Evolutionary conservation across 164 flowering plant genomes (phyloP), one percentile per base, ranked within the genome.

Genomic region (Macadamia tetraphylla): DNA sequence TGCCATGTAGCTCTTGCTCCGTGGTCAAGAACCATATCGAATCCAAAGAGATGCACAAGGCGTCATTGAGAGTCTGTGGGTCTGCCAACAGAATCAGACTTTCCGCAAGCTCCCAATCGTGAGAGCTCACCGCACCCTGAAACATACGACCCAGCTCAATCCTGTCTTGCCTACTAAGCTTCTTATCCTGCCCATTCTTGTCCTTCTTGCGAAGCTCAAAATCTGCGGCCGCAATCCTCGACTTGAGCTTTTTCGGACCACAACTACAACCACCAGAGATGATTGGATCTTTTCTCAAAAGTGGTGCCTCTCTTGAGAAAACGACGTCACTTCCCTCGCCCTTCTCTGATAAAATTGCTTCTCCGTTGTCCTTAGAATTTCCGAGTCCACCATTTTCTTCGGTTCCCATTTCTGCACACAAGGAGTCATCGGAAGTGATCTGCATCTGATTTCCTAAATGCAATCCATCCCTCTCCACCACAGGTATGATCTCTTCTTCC

Each of bases 1-100:
- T 80, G 17, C 93, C 98, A 71, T 70, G 55, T 42, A 87, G 79
- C 77, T 89, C 96, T 48, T 82, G 83, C 29, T 83, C 81, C 13
- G 91, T 82, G 72, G 83, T 77, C 77, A 92, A 74, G 71, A 92
- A 92, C 98, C 98, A 92, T 18, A 90, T 82, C 12, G 96, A 90
- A 72, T 92, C 98, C 78, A 92, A 76, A 0, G 96, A 76, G 52
- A 92, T 88, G 78, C 98, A 92, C 79, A 92, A 72, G 6, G 91
- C 88, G 74, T 92, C 98, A 77, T 92, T 92, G 7, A 92, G 86
- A 18, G 91, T 85, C 55, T 84, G 95, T 5, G 90, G 88, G 79
- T 92, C 98, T 8, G 93, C 96, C 70, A 86, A 73, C 60, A 74
- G 63, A 35, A 92, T 88, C 73, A 90, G 74, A 72, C 87, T 89